Evolutionary conservation across 495 filamentous ascomycete genomes (phyloP), one percentile per base, ranked within the genome.

Genomic region (Wilcoxina mikolae): DNA sequence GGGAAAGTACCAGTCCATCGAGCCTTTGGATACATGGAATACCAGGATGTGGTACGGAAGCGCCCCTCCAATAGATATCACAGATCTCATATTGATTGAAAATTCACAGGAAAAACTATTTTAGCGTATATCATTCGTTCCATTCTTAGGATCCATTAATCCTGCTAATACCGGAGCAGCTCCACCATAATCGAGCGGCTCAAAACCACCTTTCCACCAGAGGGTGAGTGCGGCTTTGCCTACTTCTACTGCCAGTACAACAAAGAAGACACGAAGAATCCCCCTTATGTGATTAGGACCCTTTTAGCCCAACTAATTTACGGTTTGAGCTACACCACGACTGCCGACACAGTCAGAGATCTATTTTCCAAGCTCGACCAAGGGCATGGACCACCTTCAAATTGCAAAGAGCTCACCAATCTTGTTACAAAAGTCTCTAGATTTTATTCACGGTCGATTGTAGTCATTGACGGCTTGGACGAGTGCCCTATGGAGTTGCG

Each of bases 11-110:
- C 22, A 3, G 12, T 2, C 12, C 12, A 28, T 49, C 4, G 1
- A 10, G 4, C 15, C 46, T 49, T 15, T 49, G 46, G 23, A 27
- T 49, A 10, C 46, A 49, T 49, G 46, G 46, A 7, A 49, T 29
- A 10, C 24, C 46, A 7, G 46, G 23, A 9, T 28, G 46, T 29
- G 46, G n/a, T n/a, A n/a, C n/a, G n/a, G n/a, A n/a, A n/a, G n/a
- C n/a, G n/a, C n/a, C n/a, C n/a, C n/a, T n/a, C n/a, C n/a, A n/a
- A n/a, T n/a, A n/a, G n/a, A n/a, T n/a, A n/a, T n/a, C n/a, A n/a
- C n/a, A n/a, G n/a, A n/a, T n/a, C n/a, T n/a, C n/a, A n/a, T n/a
- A n/a, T n/a, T n/a, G n/a, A n/a, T n/a, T n/a, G n/a, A n/a, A n/a
- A n/a, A n/a, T n/a, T n/a, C n/a, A n/a, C n/a, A n/a, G 46, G 23